Percentiles rank a stretch among this genome's conserved stretches.
phyloP scores from a whole-genome alignment of 2,329 filamentous ascomycete species.

The Arachnomyces sp. region DNA sequence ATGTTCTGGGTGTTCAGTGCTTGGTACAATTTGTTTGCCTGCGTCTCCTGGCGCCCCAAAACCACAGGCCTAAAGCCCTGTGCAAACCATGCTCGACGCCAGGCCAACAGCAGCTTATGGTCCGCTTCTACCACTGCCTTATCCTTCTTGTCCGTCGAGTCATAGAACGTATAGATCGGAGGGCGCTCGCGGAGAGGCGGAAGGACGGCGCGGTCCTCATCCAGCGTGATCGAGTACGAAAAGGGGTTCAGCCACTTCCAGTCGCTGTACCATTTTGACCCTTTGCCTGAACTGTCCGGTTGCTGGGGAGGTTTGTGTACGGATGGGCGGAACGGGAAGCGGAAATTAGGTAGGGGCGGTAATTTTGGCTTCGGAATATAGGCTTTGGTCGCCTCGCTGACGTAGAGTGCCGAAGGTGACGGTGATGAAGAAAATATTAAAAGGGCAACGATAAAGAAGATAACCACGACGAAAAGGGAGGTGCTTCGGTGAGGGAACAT shows the following conservation, averaged over 20 bases:
- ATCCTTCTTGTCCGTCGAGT: constrained; percentile 56
- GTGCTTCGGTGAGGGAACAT: constrained; percentile 36
- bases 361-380: constrained; percentile 30
- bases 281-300: constrained; percentile 68
- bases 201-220: constrained; percentile 74
- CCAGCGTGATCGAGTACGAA: constrained; percentile 67
- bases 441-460: constrained; percentile 35
- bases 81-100: constrained; percentile 93
- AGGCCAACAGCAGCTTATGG: constrained; percentile 69
- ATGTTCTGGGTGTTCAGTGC: constrained; percentile 55
- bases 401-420: constrained; percentile 16
- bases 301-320: constrained; percentile 66
- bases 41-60: constrained; percentile 68
- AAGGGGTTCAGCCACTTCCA: constrained; percentile 90
- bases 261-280: constrained; percentile 76
- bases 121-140: constrained; percentile 62
- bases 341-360: constrained; percentile 45
- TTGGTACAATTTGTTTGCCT: constrained; percentile 70
- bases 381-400: constrained; percentile 17
- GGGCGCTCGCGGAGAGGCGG: constrained; percentile 64
- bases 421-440: constrained; percentile 38
- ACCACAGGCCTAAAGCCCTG: constrained; percentile 83
- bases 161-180: constrained; percentile 86
- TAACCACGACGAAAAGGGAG: constrained; percentile 33
- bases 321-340: constrained; percentile 56